phyloP scores from a whole-genome alignment of 1,284 basidiomycete species.

The Golubevia sp. region DNA sequence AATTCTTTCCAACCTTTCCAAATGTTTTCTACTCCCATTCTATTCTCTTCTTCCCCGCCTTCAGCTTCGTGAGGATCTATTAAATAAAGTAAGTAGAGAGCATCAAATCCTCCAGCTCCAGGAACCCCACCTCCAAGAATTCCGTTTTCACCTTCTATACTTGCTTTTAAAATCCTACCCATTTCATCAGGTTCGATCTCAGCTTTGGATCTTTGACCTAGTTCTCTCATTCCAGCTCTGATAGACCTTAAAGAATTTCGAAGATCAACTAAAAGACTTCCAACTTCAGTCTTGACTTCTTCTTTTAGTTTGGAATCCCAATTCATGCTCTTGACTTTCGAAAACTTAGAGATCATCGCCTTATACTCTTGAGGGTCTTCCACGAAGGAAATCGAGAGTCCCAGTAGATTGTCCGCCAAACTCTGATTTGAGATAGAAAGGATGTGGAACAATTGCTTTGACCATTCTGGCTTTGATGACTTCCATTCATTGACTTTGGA shows the following conservation, averaged over 20 bases:
- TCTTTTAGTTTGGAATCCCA: neutral
- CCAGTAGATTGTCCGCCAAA: conserved; percentile 45
- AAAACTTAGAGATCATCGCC: conserved; percentile 49
- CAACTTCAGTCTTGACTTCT: neutral
- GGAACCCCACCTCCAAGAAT: conserved; percentile 94
- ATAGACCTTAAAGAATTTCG: conserved; percentile 68
- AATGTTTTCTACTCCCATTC: conserved; percentile 69
- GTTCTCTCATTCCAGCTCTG: conserved; percentile 79
- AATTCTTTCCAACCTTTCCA: conserved; percentile 77
- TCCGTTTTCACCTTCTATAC: conserved; percentile 73
- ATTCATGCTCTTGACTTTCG: conserved; percentile 15
- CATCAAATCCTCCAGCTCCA: conserved; percentile 96
- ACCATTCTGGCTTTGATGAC: conserved; percentile 49
- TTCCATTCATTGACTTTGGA: conserved; percentile 49
- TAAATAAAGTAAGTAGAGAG: conserved; percentile 79
- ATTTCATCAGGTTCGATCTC: conserved; percentile 92
- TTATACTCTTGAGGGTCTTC: conserved; percentile 43
- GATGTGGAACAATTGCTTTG: conserved; percentile 44
- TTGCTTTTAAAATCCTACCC: conserved; percentile 81
- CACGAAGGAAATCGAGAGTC: conserved; percentile 33
- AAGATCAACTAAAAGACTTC: conserved; percentile 29
- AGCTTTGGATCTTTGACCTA: conserved; percentile 79
- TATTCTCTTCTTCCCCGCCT: conserved; percentile 61
- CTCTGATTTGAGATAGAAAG: conserved; percentile 46
- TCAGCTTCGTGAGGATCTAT: neutral